Evolutionary conservation across 2,329 filamentous ascomycete genomes (phyloP).

Genomic region (Fusarium mexicanum): DNA sequence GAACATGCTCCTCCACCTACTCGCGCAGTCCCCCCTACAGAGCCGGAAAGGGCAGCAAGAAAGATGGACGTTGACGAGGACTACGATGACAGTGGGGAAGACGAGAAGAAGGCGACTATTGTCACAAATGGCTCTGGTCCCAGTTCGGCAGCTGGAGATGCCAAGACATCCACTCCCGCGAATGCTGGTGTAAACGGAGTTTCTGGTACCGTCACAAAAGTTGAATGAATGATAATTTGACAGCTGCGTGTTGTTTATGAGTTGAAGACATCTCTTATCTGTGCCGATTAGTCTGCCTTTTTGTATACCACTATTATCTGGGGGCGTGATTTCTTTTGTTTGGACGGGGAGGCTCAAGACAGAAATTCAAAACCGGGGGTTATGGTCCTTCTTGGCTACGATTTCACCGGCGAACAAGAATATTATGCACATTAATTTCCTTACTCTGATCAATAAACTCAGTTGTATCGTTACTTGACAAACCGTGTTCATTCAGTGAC

Average conservation of each 20-base stretch:
- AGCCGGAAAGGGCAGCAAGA: conserved; percentile 83
- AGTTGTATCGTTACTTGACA: not conserved
- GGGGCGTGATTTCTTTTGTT: conserved; percentile 37
- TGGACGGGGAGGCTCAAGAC: conserved; percentile 26
- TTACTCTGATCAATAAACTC: conserved; percentile 33
- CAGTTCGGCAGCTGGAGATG: conserved; percentile 59
- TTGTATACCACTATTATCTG: conserved; percentile 37
- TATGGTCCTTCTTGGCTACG: conserved; percentile 46
- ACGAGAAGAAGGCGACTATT: conserved; percentile 71
- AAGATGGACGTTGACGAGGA: conserved; percentile 99
- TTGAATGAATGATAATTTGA: conserved; percentile 50
- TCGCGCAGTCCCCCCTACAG: conserved; percentile 63
- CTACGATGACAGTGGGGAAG: conserved; percentile 93
- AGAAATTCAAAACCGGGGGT: conserved; percentile 34
- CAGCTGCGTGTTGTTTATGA: conserved; percentile 34
- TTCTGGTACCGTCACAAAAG: conserved; percentile 54
- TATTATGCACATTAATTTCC: conserved; percentile 36
- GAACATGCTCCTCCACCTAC: conserved; percentile 49
- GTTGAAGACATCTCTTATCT: conserved; percentile 37
- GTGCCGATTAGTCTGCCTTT: conserved; percentile 32
- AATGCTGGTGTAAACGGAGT: conserved; percentile 59
- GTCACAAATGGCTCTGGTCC: conserved; percentile 57
- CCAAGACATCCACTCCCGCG: conserved; percentile 61
- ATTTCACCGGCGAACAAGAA: conserved; percentile 44
- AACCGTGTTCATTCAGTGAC: not conserved